phyloP scores from a whole-genome alignment of 441 rosid genomes.

The Manihot esculenta region DNA sequence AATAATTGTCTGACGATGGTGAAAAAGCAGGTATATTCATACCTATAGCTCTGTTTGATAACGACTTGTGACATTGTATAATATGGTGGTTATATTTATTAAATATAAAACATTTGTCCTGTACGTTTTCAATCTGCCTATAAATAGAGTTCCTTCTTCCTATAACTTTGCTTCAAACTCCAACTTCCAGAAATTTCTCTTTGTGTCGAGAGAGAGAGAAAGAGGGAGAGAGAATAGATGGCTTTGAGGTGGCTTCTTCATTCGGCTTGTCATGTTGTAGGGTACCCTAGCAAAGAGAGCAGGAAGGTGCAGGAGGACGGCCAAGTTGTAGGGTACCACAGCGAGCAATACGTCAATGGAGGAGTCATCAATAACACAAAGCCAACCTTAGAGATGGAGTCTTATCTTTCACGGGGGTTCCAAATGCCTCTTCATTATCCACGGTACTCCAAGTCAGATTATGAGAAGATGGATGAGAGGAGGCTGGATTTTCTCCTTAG shows the following conservation, averaged over 20 bases:
- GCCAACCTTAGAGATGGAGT: too few species aligned
- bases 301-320: background rate
- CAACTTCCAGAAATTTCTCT: background rate
- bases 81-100: too few species aligned
- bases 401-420: conserved; percentile 33
- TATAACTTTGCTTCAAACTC: background rate
- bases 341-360: conserved; percentile 4
- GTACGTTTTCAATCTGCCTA: too few species aligned
- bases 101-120: too few species aligned
- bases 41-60: too few species aligned
- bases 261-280: conserved; percentile 43
- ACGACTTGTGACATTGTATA: too few species aligned
- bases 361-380: conserved; percentile 6
- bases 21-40: too few species aligned
- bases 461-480: conserved; percentile 80
- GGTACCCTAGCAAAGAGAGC: conserved; percentile 23
- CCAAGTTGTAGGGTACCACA: conserved; percentile 19
- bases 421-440: conserved; percentile 74
- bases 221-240: too few species aligned
- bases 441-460: conserved; percentile 50
- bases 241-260: conserved; percentile 49
- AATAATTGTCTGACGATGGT: too few species aligned
- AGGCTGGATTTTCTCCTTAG: conserved; percentile 54
- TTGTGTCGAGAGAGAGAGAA: conserved; percentile 9
- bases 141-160: conserved; percentile 1